A percentile compares a stretch with the other conserved stretches of the same genome.
Evolutionary conservation across 2,329 filamentous ascomycete genomes (phyloP).

Genomic region (Colletotrichum nymphaeae): DNA sequence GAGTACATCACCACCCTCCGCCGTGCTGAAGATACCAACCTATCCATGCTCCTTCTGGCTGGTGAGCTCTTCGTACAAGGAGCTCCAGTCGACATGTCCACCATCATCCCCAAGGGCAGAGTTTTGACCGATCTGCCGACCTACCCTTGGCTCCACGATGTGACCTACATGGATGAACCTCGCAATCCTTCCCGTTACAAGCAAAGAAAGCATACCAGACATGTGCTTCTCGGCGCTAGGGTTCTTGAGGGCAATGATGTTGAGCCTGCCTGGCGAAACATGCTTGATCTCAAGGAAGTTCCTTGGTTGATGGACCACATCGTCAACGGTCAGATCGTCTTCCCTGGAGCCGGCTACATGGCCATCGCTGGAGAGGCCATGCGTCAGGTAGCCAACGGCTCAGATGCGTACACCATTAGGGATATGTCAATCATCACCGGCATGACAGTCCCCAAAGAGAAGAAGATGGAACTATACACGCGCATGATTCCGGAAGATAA

Average conservation of each 20-base stretch:
- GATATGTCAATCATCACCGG: constrained; percentile 45
- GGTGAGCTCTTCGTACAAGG: constrained; percentile 58
- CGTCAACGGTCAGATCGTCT: constrained; percentile 25
- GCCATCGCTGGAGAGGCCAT: constrained; percentile 25
- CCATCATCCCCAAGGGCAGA: neutral
- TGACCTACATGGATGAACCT: constrained; percentile 18
- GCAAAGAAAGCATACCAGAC: constrained; percentile 11
- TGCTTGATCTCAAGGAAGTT: constrained; percentile 23
- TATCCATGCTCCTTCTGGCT: constrained; percentile 56
- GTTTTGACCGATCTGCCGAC: constrained; percentile 14
- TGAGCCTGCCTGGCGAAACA: constrained; percentile 26
- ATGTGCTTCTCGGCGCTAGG: constrained; percentile 14
- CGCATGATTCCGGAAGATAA: constrained; percentile 39
- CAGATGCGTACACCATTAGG: constrained; percentile 42
- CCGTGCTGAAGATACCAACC: constrained; percentile 61
- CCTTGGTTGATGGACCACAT: constrained; percentile 28
- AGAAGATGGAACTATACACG: constrained; percentile 46
- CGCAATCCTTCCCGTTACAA: constrained; percentile 8
- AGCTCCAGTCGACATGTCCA: constrained; percentile 50
- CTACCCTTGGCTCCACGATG: constrained; percentile 25
- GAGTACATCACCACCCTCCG: constrained; percentile 59
- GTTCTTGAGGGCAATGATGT: constrained; percentile 24
- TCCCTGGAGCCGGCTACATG: constrained; percentile 24
- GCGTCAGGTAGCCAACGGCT: constrained; percentile 6
- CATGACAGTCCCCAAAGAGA: constrained; percentile 42